Percentiles rank a stretch among this genome's conserved stretches.
Evolutionary conservation across 2,329 filamentous ascomycete genomes (phyloP).

Genomic region (Chaetomiaceae sp.): DNA sequence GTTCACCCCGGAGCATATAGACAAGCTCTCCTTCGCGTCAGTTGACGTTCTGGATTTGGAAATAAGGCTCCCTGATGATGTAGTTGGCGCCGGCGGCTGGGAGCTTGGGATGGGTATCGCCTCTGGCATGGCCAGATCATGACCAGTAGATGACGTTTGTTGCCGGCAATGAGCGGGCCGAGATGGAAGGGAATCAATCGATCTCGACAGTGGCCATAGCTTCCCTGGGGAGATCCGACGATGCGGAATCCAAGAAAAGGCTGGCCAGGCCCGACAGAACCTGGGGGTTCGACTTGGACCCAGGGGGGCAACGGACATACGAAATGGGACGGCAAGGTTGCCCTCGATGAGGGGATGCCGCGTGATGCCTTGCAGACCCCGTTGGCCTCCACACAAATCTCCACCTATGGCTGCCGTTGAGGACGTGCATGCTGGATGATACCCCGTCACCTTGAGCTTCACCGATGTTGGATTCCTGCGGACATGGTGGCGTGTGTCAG

Average conservation of each 20-base stretch:
- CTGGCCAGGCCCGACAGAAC: too few species aligned
- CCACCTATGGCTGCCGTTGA: not conserved
- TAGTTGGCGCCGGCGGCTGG: too few species aligned
- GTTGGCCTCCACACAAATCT: constrained; percentile 8
- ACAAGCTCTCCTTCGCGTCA: too few species aligned
- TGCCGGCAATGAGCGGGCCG: not conserved
- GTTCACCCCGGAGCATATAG: not conserved
- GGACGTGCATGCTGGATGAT: not conserved
- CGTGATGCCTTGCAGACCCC: constrained; percentile 19
- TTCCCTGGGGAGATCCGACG: not conserved
- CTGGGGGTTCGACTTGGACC: not conserved
- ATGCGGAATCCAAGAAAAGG: not conserved
- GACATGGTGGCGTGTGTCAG: not conserved
- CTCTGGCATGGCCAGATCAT: not conserved
- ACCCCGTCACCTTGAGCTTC: not conserved
- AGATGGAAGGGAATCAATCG: not conserved
- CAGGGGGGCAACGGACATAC: not conserved
- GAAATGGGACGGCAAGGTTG: not conserved
- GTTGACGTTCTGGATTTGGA: too few species aligned
- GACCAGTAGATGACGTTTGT: constrained; percentile 10
- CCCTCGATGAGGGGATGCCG: not conserved
- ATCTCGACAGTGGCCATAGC: not conserved
- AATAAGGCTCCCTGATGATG: too few species aligned
- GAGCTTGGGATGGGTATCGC: not conserved
- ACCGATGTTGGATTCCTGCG: not conserved